Evolutionary conservation across 495 filamentous ascomycete species (phyloP).

Genomic region (Penicillium nucicola): DNA sequence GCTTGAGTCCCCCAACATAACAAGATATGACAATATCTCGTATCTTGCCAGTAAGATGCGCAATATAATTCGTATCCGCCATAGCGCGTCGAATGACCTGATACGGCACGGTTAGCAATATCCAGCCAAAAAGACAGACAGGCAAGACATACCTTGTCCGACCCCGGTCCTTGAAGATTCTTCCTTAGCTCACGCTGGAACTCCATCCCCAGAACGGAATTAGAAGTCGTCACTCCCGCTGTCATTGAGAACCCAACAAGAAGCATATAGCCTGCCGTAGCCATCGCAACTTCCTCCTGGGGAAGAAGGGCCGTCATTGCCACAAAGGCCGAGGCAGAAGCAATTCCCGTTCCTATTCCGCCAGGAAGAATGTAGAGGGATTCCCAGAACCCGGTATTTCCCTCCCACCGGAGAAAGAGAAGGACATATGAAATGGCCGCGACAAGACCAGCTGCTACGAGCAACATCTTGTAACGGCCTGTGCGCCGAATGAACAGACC

Average conservation of each 20-base stretch:
- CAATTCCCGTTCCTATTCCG: slow-evolving; percentile 54
- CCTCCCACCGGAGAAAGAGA: slow-evolving; percentile 59
- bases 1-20: slow-evolving; percentile 34
- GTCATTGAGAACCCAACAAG: slow-evolving; percentile 49
- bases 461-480: slow-evolving; percentile 56
- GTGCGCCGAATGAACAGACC: slow-evolving; percentile 57
- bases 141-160: slow-evolving; percentile 18
- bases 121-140: not conserved
- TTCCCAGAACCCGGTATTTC: slow-evolving; percentile 56
- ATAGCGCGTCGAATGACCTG: slow-evolving; percentile 37
- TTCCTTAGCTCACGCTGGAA: slow-evolving; percentile 29
- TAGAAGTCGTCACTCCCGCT: slow-evolving; percentile 48
- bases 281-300: slow-evolving; percentile 51
- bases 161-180: slow-evolving; percentile 26
- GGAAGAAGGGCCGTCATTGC: slow-evolving; percentile 53
- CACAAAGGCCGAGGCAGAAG: slow-evolving; percentile 52
- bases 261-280: slow-evolving; percentile 52
- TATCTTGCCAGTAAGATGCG: slow-evolving; percentile 23
- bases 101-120: slow-evolving; percentile 1
- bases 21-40: slow-evolving; percentile 33
- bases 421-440: slow-evolving; percentile 52
- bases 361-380: slow-evolving; percentile 62
- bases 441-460: slow-evolving; percentile 48
- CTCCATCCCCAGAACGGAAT: slow-evolving; percentile 35
- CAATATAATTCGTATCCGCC: slow-evolving; percentile 37